These are phyloP conservation scores for Sporisorium reilianum DNA, from an alignment of 1,284 basidiomycete genomes.

Conservation along the genomic window DNA sequence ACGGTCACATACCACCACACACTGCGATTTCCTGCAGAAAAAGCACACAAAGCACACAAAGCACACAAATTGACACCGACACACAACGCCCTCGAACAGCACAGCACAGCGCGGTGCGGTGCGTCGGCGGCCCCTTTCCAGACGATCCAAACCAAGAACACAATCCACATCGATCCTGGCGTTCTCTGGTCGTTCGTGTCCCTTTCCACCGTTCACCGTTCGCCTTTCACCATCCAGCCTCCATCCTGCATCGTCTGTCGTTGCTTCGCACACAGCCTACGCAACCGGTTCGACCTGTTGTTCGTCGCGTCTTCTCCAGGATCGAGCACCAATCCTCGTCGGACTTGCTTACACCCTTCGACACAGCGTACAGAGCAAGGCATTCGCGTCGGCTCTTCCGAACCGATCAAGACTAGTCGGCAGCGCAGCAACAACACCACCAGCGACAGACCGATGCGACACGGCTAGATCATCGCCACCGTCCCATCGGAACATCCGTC, in stretches of 20 bases:
- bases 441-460: constrained; percentile 5
- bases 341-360: no score
- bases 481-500: neutral
- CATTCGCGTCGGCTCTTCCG: neutral
- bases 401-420: neutral
- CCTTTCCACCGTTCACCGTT: neutral
- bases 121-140: neutral
- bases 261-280: neutral
- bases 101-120: neutral
- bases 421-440: neutral
- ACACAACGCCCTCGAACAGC: neutral
- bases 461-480: neutral
- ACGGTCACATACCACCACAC: constrained; percentile 3
- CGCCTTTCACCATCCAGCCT: neutral
- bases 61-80: neutral
- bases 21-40: no score
- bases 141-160: constrained; percentile 4
- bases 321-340: no score
- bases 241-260: neutral
- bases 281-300: no score
- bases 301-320: no score
- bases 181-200: neutral
- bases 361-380: neutral
- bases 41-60: neutral
- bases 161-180: neutral